phyloP scores from a whole-genome alignment of 73 alveolate species.

The Paramecium pentaurelia region DNA sequence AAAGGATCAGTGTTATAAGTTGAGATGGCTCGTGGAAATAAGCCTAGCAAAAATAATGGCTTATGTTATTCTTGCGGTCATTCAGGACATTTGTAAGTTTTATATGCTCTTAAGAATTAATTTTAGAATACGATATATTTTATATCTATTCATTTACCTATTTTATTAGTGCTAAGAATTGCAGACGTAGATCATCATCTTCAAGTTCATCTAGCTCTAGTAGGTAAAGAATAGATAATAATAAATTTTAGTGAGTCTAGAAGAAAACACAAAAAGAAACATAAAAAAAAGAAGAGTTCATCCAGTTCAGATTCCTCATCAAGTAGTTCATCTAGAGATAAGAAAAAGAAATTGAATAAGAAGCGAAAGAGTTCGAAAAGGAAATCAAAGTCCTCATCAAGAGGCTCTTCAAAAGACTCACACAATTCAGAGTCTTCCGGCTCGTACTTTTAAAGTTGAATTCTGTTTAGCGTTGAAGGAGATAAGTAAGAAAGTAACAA shows the following conservation, averaged over 20 bases:
- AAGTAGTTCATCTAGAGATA: constrained; percentile 26
- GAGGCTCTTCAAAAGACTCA: constrained; percentile 35
- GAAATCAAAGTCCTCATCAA: constrained; percentile 25
- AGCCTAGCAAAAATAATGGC: constrained; percentile 41
- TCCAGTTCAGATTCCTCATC: constrained; percentile 23
- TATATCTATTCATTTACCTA: background rate
- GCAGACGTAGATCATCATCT: constrained; percentile 31
- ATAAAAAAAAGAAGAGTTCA: constrained; percentile 28
- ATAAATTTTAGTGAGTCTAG: constrained; percentile 4
- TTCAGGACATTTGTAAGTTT: constrained; percentile 38
- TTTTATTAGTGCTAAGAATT: constrained; percentile 36
- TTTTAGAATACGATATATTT: background rate
- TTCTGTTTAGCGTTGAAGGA: constrained; percentile 31
- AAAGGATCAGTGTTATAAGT: constrained; percentile 24
- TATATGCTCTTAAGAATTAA: background rate
- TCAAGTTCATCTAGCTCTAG: constrained; percentile 32
- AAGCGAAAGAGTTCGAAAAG: background rate
- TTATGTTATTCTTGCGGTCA: constrained; percentile 28
- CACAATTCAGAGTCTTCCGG: constrained; percentile 40
- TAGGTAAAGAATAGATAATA: background rate
- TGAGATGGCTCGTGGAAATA: constrained; percentile 50
- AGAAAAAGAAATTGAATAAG: constrained; percentile 31
- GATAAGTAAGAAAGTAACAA: background rate
- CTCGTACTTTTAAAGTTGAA: constrained; percentile 44
- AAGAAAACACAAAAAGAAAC: constrained; percentile 36